Conservation (phyloP, 148 eudicot species). For the Rhododendron henanense region DNA sequence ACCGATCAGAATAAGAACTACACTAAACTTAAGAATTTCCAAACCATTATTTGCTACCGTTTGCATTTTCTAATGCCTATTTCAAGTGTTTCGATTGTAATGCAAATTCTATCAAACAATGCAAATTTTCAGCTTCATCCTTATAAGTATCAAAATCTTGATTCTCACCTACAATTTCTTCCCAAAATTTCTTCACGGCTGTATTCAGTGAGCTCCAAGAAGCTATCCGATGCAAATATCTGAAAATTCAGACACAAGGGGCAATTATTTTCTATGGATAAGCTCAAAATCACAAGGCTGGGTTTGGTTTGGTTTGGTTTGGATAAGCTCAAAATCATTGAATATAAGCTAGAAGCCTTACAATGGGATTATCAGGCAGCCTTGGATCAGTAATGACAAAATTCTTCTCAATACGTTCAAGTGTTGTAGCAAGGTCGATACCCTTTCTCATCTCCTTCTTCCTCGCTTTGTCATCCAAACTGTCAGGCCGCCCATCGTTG, state of each 20-base stretch:
- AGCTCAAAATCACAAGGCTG: background rate
- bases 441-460: constrained; percentile 98
- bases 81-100: background rate
- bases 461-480: constrained; percentile 88
- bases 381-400: constrained; percentile 99
- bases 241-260: constrained; percentile 15
- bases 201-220: constrained; percentile 97
- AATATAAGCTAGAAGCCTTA: constrained; percentile 30
- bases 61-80: background rate
- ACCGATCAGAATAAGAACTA: background rate
- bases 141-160: background rate
- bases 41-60: background rate
- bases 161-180: constrained; percentile 83
- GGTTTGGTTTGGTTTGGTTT: too few species aligned
- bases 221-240: constrained; percentile 99
- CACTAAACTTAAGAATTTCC: background rate
- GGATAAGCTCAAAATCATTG: background rate
- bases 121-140: background rate
- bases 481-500: constrained; percentile 62
- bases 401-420: constrained; percentile 98
- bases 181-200: constrained; percentile 97
- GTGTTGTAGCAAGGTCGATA: constrained; percentile 97
- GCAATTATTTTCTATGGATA: background rate
- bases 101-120: background rate
- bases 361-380: constrained; percentile 99